Base-by-base conservation (phyloP, 23 red algal genomes). In the Gracilaria vermiculophylla region DNA sequence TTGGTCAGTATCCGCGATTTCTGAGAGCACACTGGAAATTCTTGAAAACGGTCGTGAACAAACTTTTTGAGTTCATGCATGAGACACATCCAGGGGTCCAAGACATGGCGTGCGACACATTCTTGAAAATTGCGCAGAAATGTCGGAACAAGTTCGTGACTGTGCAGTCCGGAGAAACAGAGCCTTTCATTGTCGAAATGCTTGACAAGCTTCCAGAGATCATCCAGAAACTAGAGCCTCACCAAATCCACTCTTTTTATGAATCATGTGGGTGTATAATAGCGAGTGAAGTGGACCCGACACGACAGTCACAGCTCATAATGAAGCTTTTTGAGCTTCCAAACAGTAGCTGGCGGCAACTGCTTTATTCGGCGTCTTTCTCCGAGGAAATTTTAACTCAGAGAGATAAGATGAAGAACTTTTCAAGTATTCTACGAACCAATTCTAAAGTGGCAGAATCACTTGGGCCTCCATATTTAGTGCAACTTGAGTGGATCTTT, bases 41-140 rank as follows among this genome's bases (percentile, higher is more conserved):
- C 72, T 73, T 95, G 85, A 94, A 95, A 73, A 98, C 96, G 11
- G 96, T 98, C 32, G 96, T 98, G 45, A 92, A 95, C 88, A 98
- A 98, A 82, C 86, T 95, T 10, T 98, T 98, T 88, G 96, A 98
- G 88, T 98, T 98, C 72, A 98, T 98, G 96, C 96, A 98, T 77
- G 96, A 98, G 69, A 88, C 92, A 23, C 96, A 98, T 62, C 96
- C 96, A 28, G 96, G 96, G 34, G 96, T 98, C 12, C 96, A 98
- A 54, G 96, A 98, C 62, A 98, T 98, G 96, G 96, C 96, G 7
- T 98, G 96, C 55, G 96, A 98, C 77, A 98, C 96, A 29, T 98
- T 98, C 89, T 83, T 95, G 62, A 98, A 98, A 87, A 98, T 98
- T 73, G 92, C 94, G 6, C 89, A 98, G 50, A 95, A 95, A 66